These are phyloP conservation scores for Exophiala alcalophila DNA, from an alignment of 2,329 filamentous ascomycete species.

Conservation along the genomic window DNA sequence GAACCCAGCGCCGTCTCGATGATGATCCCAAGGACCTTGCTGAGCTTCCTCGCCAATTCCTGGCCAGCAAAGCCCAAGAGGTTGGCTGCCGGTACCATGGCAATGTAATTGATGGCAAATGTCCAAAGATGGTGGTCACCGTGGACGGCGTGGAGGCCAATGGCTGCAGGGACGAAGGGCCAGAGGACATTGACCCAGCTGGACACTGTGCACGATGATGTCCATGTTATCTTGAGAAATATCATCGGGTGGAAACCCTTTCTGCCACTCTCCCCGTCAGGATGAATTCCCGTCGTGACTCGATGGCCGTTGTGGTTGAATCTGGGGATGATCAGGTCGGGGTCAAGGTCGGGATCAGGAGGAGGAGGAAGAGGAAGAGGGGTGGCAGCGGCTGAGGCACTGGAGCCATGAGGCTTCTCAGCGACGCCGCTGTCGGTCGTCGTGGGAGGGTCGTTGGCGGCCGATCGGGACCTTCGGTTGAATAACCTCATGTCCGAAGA, in stretches of 20 bases:
- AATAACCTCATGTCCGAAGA: conserved; percentile 25
- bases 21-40: conserved; percentile 59
- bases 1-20: conserved; percentile 63
- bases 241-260: conserved; percentile 61
- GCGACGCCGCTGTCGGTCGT: neutral
- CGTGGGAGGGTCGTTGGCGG: neutral
- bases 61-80: conserved; percentile 71
- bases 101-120: conserved; percentile 70
- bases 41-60: conserved; percentile 70
- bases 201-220: conserved; percentile 62
- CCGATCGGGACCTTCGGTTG: conserved; percentile 16
- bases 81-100: conserved; percentile 75
- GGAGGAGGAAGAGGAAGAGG: too few species aligned
- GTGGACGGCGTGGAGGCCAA: conserved; percentile 60
- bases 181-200: conserved; percentile 68
- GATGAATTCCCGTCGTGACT: conserved; percentile 40
- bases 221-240: conserved; percentile 63
- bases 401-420: conserved; percentile 19
- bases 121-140: conserved; percentile 60
- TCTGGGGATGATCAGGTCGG: conserved; percentile 19
- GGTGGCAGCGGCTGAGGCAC: conserved; percentile 2
- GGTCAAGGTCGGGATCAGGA: too few species aligned
- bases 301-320: conserved; percentile 31
- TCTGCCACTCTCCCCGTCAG: conserved; percentile 66
- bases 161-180: conserved; percentile 70